Percentiles rank a stretch among this genome's conserved stretches.
phyloP scores from a whole-genome alignment of 495 filamentous ascomycete species.

The Penicillium dipodomyicola region DNA sequence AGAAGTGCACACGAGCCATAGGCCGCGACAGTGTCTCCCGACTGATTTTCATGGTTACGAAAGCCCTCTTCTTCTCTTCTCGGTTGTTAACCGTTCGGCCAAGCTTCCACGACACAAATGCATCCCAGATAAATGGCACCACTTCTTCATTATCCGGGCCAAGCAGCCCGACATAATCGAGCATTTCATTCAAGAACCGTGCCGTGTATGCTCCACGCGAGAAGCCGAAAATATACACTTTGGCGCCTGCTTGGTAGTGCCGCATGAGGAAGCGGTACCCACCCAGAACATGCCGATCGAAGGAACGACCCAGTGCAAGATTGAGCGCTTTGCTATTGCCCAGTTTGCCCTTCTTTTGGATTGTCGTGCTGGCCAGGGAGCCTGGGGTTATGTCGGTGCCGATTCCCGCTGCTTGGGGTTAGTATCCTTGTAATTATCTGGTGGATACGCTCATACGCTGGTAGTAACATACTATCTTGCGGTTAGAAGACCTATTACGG shows the following conservation, averaged over 20 bases:
- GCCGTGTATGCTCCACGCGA: constrained; percentile 78
- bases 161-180: constrained; percentile 73
- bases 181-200: constrained; percentile 79
- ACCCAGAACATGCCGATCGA: constrained; percentile 74
- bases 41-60: constrained; percentile 64
- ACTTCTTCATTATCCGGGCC: constrained; percentile 79
- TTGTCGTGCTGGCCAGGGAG: constrained; percentile 2
- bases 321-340: constrained; percentile 74
- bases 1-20: constrained; percentile 53
- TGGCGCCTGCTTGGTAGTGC: constrained; percentile 70
- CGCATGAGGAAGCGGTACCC: constrained; percentile 88
- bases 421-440: constrained; percentile 14
- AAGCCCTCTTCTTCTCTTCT: constrained; percentile 54
- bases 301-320: constrained; percentile 69
- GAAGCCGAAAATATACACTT: constrained; percentile 80
- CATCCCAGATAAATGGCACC: constrained; percentile 76
- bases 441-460: constrained; percentile 7
- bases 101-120: constrained; percentile 69
- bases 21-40: constrained; percentile 71
- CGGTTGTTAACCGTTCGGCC: constrained; percentile 50
- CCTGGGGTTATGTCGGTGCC: constrained; percentile 31
- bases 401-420: constrained; percentile 36
- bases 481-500: background rate
- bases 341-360: constrained; percentile 31
- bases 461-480: constrained; percentile 8